phyloP scores from a whole-genome alignment of 495 filamentous ascomycete species.

The Xylaria grammica region DNA sequence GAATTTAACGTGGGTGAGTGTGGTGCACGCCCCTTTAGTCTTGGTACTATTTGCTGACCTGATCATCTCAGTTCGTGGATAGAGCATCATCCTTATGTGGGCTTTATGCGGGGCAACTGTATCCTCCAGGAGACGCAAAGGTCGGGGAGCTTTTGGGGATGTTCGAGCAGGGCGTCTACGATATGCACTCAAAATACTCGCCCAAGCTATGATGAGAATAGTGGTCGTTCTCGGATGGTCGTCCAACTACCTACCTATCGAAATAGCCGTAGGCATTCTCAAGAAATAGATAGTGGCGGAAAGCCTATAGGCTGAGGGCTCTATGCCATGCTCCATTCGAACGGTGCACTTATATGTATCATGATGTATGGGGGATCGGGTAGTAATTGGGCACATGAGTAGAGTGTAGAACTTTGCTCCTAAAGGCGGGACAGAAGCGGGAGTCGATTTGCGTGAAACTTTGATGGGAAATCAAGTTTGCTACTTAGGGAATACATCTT shows the following conservation, averaged over 20 bases:
- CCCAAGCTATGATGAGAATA: constrained; percentile 11
- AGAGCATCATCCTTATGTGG: constrained; percentile 20
- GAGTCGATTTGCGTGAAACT: too few relatives aligned
- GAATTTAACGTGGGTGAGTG: constrained; percentile 23
- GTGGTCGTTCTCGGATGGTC: neutral
- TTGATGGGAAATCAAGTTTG: too few relatives aligned
- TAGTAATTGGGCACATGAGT: too few relatives aligned
- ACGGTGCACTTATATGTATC: too few relatives aligned
- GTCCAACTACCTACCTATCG: neutral
- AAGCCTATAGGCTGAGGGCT: too few relatives aligned
- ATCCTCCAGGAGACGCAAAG: constrained; percentile 22
- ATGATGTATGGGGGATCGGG: too few relatives aligned
- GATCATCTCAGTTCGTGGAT: constrained; percentile 15
- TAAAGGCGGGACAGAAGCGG: too few relatives aligned
- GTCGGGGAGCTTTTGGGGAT: constrained; percentile 8
- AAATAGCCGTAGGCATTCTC: too few relatives aligned
- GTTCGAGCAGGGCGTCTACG: constrained; percentile 23
- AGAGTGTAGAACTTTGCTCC: too few relatives aligned
- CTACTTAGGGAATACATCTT: too few relatives aligned
- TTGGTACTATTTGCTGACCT: constrained; percentile 6
- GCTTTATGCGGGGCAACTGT: constrained; percentile 23
- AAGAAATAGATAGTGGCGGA: too few relatives aligned
- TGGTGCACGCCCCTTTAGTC: neutral
- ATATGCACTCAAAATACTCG: neutral
- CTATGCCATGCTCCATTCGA: too few relatives aligned